Evolutionary conservation across 805 yeast species (phyloP), one percentile per base, ranked within the genome.

Genomic region (Saccharomyces mikatae): DNA sequence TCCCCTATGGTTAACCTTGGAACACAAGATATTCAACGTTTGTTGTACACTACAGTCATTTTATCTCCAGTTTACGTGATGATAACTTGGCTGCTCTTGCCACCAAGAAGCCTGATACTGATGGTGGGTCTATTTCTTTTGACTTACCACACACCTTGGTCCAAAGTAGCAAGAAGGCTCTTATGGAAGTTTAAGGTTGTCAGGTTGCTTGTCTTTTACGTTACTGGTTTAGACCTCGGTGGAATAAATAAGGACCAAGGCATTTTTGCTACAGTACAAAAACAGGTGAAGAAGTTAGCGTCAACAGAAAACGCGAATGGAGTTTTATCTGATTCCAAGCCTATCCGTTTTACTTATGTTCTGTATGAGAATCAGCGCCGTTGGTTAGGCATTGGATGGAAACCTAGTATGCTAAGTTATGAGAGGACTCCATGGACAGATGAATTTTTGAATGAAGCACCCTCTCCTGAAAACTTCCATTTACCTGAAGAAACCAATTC

Each of bases 341-440:
- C 83, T 27, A 90, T 89, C 30, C 74, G 92, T 54, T 92, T 92
- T 70, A 91, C 97, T 6, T 92, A 89, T 69, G 97, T 89, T 2
- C 75, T 92, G 10, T 91, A 86, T 69, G 99, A 92, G 68, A 92
- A 92, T 69, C 98, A 92, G 74, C 82, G 99, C 66, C 84, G 92
- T 64, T 92, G 99, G 99, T 76, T 92, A 44, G 98, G 97, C 8
- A 87, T 92, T 62, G 99, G 99, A 6, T 92, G 99, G 99, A 91
- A 97, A 0, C 76, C 94, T n/a, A 92, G 90, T 66, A 76, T 94
- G 66, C 77, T 92, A 58, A 84, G 94, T 49, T 92, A 92, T 68
- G 99, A 92, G 72, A 80, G 99, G 66, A 83, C 96, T 0, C 86
- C 97, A 5, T 92, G 97, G 97, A 90, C 97, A 0, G 99, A 92